Conservation (phyloP, 257 asterid genomes). For the Dorcoceras hygrometricum region DNA sequence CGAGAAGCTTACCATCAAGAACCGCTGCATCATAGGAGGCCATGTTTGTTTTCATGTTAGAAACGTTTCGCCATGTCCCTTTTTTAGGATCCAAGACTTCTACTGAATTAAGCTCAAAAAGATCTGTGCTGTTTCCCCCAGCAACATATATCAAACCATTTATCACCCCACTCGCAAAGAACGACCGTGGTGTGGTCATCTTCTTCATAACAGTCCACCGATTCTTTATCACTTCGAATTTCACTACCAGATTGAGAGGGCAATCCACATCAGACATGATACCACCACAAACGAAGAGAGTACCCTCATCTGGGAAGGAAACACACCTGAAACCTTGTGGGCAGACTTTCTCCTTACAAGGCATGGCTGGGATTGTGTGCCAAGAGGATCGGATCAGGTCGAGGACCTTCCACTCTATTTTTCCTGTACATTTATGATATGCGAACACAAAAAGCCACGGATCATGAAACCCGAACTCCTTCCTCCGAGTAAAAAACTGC, state of each 20-base stretch:
- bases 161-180: constrained; percentile 80
- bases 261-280: constrained; percentile 74
- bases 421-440: constrained; percentile 76
- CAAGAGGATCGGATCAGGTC: constrained; percentile 62
- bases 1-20: constrained; percentile 79
- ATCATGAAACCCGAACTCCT: constrained; percentile 72
- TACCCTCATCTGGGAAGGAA: constrained; percentile 68
- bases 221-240: constrained; percentile 66
- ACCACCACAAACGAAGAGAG: constrained; percentile 81
- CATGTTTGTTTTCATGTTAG: constrained; percentile 76
- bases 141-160: constrained; percentile 87
- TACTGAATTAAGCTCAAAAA: constrained; percentile 74
- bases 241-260: constrained; percentile 77
- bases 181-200: constrained; percentile 85
- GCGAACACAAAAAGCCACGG: constrained; percentile 92
- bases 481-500: constrained; percentile 65
- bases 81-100: constrained; percentile 68
- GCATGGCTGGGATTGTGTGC: constrained; percentile 94
- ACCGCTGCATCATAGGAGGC: constrained; percentile 81
- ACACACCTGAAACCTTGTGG: constrained; percentile 89
- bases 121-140: constrained; percentile 79
- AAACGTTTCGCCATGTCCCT: constrained; percentile 66
- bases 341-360: constrained; percentile 83
- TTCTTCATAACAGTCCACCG: constrained; percentile 88
- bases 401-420: constrained; percentile 83